phyloP scores from a whole-genome alignment of 1,139 yeast species.

The Diutina ranongensis region DNA sequence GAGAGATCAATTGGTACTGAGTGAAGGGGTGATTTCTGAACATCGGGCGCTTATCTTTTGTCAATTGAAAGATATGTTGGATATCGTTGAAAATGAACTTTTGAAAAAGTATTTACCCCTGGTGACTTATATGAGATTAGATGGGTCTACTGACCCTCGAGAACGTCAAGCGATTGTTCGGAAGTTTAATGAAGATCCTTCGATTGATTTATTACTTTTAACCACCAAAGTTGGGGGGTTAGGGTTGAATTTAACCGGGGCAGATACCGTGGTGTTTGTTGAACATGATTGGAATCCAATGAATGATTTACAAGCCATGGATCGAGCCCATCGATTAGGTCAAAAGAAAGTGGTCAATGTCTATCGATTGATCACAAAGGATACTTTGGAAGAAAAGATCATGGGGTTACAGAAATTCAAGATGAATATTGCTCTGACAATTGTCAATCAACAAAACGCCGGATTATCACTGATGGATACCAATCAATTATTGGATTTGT shows the following conservation, averaged over 20 bases:
- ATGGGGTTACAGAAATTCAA: constrained; percentile 98
- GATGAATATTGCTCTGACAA: constrained; percentile 92
- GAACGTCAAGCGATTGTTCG: constrained; percentile 87
- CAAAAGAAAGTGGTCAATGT: constrained; percentile 97
- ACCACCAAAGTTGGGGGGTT: constrained; percentile 98
- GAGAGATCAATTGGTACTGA: constrained; percentile 25
- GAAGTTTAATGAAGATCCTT: constrained; percentile 91
- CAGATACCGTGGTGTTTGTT: constrained; percentile 95
- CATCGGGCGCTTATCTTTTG: constrained; percentile 94
- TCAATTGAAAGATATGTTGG: constrained; percentile 95
- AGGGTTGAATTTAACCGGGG: constrained; percentile 94
- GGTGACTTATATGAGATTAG: constrained; percentile 90
- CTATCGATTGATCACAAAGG: constrained; percentile 81
- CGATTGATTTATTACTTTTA: constrained; percentile 81
- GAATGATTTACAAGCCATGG: constrained; percentile 99
- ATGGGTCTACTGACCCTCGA: constrained; percentile 90
- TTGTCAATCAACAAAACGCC: constrained; percentile 92
- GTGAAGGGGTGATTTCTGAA: constrained; percentile 78
- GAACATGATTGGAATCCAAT: constrained; percentile 99
- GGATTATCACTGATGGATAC: constrained; percentile 96
- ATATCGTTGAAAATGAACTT: constrained; percentile 86
- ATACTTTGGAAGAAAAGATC: constrained; percentile 91
- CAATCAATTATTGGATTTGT: constrained; percentile 81
- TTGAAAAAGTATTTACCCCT: constrained; percentile 77
- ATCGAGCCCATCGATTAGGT: constrained; percentile 95